Percentiles rank a stretch among this genome's conserved stretches.
Evolutionary conservation across 2,329 filamentous ascomycete genomes (phyloP).

Genomic region (Acephala macrosclerotiorum): DNA sequence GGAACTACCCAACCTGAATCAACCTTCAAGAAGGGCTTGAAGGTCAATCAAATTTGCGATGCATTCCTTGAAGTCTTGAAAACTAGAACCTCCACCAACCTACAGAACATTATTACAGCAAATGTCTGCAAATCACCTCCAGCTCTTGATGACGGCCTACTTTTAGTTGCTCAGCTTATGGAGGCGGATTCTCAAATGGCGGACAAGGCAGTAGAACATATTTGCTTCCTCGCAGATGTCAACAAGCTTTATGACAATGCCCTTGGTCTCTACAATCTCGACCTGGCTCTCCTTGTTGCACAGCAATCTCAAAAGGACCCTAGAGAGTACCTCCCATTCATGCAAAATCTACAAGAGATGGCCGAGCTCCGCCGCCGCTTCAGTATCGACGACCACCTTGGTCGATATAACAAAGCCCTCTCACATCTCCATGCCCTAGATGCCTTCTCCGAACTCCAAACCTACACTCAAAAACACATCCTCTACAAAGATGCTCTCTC

Average conservation of each 20-base stretch:
- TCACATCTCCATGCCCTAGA: constrained; percentile 76
- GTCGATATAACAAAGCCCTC: constrained; percentile 79
- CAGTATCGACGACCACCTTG: constrained; percentile 88
- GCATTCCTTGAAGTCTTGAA: constrained; percentile 76
- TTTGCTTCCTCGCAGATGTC: constrained; percentile 95
- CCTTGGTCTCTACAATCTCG: constrained; percentile 88
- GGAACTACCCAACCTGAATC: constrained; percentile 26
- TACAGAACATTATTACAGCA: constrained; percentile 94
- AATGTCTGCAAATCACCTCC: constrained; percentile 94
- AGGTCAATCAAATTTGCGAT: constrained; percentile 90
- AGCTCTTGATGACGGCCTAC: constrained; percentile 84
- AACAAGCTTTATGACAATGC: constrained; percentile 92
- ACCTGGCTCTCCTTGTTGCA: constrained; percentile 87
- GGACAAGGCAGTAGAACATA: constrained; percentile 92
- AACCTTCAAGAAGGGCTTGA: constrained; percentile 51
- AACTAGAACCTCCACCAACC: constrained; percentile 65
- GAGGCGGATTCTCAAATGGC: constrained; percentile 73
- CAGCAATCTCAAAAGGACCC: constrained; percentile 97
- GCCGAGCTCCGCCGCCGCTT: constrained; percentile 76
- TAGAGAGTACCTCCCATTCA: constrained; percentile 92
- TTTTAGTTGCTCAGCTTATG: constrained; percentile 78
- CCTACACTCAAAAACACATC: constrained; percentile 79
- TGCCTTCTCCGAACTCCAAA: constrained; percentile 78
- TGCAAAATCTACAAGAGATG: constrained; percentile 84
- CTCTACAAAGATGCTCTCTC: constrained; percentile 81